Evolutionary conservation across 306 rosid genomes (phyloP), one percentile per base, ranked within the genome.

Genomic region (Notholithocarpus densiflorus): DNA sequence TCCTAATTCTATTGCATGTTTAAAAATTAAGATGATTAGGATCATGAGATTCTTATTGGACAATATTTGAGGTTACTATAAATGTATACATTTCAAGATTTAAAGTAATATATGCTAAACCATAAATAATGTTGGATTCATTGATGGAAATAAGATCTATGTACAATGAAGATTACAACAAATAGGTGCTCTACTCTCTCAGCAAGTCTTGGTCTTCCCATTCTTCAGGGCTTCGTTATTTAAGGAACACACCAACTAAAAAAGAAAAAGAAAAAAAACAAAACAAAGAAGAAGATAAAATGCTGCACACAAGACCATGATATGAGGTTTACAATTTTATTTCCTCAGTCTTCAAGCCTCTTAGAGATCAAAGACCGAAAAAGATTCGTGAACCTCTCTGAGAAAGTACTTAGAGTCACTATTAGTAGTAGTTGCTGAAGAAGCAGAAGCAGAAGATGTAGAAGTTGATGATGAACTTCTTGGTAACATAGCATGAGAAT

Each of bases 321-420:
- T 37, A 37, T 8, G 45, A 37, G 65, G 17, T 13, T 48, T 48
- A 10, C 15, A 48, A 48, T 12, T 48, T 12, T 48, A 56, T 77
- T 73, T 18, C 3, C 61, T 59, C 59, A 20, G 40, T 29, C 5
- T 56, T 48, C 20, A 54, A 6, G 53, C 51, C 66, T 40, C 73
- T 73, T 56, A 85, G 57, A 72, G 73, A 31, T 75, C 54, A 54
- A 85, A 72, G n/a, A 76, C 23, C 18, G 79, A 81, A 20, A 88
- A 78, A 34, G 87, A 68, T 71, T 75, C 60, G 0, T 54, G 86
- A 27, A 80, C 72, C 68, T 76, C 80, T 59, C 68, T 77, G 24
- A 83, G 74, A 61, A 85, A 85, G 84, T 72, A 75, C 72, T 54
- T 82, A 3, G 78, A 54, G 34, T 65, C 79, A 45, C 45, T 37